Conservation (phyloP, 768 basidiomycete species). For the Phlebiopsis flavidoalba region DNA sequence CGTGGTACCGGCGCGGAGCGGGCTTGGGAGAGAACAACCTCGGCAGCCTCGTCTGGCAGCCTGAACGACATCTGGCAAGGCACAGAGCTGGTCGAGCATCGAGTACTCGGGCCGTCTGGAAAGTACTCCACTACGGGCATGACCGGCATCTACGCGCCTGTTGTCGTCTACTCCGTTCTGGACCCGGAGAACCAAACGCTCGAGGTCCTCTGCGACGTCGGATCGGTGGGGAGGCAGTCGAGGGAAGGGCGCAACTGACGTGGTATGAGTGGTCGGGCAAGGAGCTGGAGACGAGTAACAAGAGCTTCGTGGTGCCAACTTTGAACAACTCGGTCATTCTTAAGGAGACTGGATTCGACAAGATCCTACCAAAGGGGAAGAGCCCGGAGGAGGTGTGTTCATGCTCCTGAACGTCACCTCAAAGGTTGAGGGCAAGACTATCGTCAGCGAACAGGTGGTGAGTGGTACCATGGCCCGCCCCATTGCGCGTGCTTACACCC, state of each 20-base stretch:
- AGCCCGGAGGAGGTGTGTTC: conserved; percentile 45
- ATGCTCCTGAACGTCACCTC: conserved; percentile 47
- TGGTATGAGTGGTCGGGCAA: conserved; percentile 56
- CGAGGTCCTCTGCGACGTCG: conserved; percentile 44
- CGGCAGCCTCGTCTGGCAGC: conserved; percentile 55
- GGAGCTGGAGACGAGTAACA: conserved; percentile 30
- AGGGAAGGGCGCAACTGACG: conserved; percentile 43
- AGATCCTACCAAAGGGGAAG: conserved; percentile 40
- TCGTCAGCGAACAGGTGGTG: conserved; percentile 50
- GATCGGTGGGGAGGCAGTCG: conserved; percentile 45
- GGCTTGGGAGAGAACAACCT: conserved; percentile 54
- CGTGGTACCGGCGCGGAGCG: conserved; percentile 56
- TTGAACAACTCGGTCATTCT: conserved; percentile 47
- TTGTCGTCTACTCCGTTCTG: conserved; percentile 54
- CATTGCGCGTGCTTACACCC: background rate
- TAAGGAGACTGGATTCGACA: conserved; percentile 33
- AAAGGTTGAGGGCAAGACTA: conserved; percentile 31
- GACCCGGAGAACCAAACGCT: conserved; percentile 44
- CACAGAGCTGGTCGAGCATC: conserved; percentile 48
- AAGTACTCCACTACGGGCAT: conserved; percentile 51
- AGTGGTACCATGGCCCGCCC: conserved; percentile 17
- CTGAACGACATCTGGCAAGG: conserved; percentile 61
- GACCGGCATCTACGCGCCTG: conserved; percentile 38
- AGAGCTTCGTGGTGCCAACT: conserved; percentile 38
- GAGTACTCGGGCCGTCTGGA: conserved; percentile 59